Conservation (phyloP, 805 yeast species). For the Candida koratica region DNA sequence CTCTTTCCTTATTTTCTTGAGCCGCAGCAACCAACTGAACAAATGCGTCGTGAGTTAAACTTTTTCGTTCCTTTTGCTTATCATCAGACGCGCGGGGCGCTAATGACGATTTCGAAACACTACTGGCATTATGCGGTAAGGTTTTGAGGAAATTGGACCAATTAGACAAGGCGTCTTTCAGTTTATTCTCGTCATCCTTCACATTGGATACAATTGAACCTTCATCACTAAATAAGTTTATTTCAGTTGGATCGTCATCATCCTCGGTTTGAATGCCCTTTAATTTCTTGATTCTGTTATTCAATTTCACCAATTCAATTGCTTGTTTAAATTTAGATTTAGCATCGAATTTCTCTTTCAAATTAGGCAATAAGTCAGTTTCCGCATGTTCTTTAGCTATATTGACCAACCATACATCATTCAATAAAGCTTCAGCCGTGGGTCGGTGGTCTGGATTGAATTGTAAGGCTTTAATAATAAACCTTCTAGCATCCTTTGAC, state of each 20-base stretch:
- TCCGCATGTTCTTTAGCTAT: constrained; percentile 48
- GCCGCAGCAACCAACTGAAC: constrained; percentile 72
- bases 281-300: constrained; percentile 72
- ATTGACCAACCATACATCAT: constrained; percentile 65
- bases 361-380: constrained; percentile 73
- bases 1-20: constrained; percentile 52
- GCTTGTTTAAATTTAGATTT: constrained; percentile 81
- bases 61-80: constrained; percentile 24
- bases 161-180: constrained; percentile 17
- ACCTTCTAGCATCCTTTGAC: constrained; percentile 73
- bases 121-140: constrained; percentile 19
- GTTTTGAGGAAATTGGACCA: constrained; percentile 30
- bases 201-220: constrained; percentile 19
- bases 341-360: constrained; percentile 79
- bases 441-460: constrained; percentile 66
- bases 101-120: constrained; percentile 23
- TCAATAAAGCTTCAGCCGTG: constrained; percentile 58
- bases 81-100: constrained; percentile 11
- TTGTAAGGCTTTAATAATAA: constrained; percentile 67
- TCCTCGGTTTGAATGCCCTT: constrained; percentile 56
- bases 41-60: constrained; percentile 52
- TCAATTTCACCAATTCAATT: constrained; percentile 75
- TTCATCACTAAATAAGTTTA: constrained; percentile 37
- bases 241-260: constrained; percentile 50
- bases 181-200: constrained; percentile 10